A percentile compares a stretch with the other conserved stretches of the same genome.
These are phyloP conservation scores for Paramecium primaurelia DNA, from an alignment of 73 alveolate species.

Conservation along the genomic window DNA sequence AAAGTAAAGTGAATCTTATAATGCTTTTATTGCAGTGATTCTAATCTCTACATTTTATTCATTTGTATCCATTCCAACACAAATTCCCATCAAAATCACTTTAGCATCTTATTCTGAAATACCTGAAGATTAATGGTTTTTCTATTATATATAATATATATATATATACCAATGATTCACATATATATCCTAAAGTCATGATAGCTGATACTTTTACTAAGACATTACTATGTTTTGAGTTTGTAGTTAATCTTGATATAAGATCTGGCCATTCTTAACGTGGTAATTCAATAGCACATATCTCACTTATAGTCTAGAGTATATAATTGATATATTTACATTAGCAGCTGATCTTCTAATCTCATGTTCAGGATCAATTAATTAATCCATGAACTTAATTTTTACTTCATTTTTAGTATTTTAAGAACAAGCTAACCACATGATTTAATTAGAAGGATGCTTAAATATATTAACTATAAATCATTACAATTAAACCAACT, in stretches of 20 bases:
- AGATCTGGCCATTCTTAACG: slow-evolving; percentile 32
- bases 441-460: neutral
- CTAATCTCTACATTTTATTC: neutral
- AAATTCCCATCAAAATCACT: slow-evolving; percentile 24
- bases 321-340: neutral
- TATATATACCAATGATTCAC: neutral
- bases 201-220: slow-evolving; percentile 3
- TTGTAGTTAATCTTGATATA: neutral
- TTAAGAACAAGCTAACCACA: neutral
- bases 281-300: slow-evolving; percentile 32
- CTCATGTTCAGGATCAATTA: neutral
- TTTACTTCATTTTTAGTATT: slow-evolving; percentile 15
- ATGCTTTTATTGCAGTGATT: slow-evolving; percentile 4
- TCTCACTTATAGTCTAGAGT: neutral
- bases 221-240: neutral
- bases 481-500: neutral
- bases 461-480: neutral
- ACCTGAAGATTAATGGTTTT: slow-evolving; percentile 12
- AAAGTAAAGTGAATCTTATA: slow-evolving; percentile 12
- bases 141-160: neutral
- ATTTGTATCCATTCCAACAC: slow-evolving; percentile 27
- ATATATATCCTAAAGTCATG: slow-evolving; percentile 33
- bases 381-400: neutral
- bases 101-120: neutral
- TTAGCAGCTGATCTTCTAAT: slow-evolving; percentile 40